Percentiles rank a stretch among this genome's conserved stretches.
These are phyloP conservation scores for Alternaria sp. DNA, from an alignment of 2,329 filamentous ascomycete species.

Conservation along the genomic window DNA sequence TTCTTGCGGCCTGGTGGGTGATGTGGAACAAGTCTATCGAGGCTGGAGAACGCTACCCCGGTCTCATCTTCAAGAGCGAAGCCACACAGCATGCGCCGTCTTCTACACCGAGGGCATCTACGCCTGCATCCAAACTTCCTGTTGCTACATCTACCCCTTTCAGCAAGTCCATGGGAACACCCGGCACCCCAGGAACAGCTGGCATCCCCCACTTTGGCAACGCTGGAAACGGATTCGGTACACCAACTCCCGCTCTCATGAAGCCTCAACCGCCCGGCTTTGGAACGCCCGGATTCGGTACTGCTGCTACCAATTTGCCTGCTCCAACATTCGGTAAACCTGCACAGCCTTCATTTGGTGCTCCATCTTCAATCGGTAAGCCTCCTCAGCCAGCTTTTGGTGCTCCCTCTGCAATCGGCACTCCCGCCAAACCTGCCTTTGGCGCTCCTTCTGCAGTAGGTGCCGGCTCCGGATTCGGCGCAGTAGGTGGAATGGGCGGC, in stretches of 20 bases:
- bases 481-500: constrained; percentile 26
- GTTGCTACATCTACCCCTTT: constrained; percentile 18
- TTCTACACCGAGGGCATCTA: constrained; percentile 16
- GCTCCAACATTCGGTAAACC: constrained; percentile 21
- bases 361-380: constrained; percentile 18
- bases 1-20: constrained; percentile 88
- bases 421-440: constrained; percentile 32
- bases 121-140: constrained; percentile 15
- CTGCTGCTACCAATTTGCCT: constrained; percentile 24
- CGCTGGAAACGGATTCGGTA: constrained; percentile 6
- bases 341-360: constrained; percentile 29
- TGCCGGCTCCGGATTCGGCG: constrained; percentile 34
- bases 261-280: constrained; percentile 30
- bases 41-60: constrained; percentile 74
- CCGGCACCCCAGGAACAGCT: constrained; percentile 36
- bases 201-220: constrained; percentile 15
- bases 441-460: constrained; percentile 30
- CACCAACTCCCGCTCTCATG: constrained; percentile 15
- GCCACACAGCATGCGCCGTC: constrained; percentile 34
- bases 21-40: constrained; percentile 87
- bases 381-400: constrained; percentile 30
- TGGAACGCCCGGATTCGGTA: constrained; percentile 23
- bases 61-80: constrained; percentile 61
- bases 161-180: constrained; percentile 18
- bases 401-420: constrained; percentile 19